A percentile compares a stretch with the other conserved stretches of the same genome.
Evolutionary conservation across 768 basidiomycete genomes (phyloP).

Genomic region (Lentinula edodes): DNA sequence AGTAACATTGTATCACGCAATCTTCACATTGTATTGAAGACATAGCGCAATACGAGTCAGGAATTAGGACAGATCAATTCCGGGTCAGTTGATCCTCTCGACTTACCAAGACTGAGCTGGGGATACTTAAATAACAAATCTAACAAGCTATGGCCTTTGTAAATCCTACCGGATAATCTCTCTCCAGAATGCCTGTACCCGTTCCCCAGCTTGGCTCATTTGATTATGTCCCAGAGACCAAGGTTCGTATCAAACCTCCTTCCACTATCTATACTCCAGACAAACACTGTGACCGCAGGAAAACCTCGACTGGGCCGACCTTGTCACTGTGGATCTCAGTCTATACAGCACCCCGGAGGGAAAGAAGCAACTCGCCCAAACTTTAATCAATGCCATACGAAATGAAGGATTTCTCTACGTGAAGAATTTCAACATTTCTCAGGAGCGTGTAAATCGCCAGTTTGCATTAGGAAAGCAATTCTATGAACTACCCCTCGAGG

Average conservation of each 20-base stretch:
- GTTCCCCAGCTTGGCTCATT: conserved; percentile 32
- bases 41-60: background rate
- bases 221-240: conserved; percentile 35
- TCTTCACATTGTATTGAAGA: background rate
- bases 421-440: conserved; percentile 43
- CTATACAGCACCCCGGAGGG: conserved; percentile 34
- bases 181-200: conserved; percentile 19
- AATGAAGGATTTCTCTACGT: conserved; percentile 50
- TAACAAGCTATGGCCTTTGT: background rate
- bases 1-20: background rate
- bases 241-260: conserved; percentile 14
- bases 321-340: conserved; percentile 40
- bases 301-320: conserved; percentile 45
- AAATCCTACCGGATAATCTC: background rate
- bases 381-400: conserved; percentile 37
- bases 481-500: conserved; percentile 45
- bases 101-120: background rate
- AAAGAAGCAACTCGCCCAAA: conserved; percentile 33
- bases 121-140: background rate
- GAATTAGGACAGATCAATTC: background rate
- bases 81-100: background rate
- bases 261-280: background rate
- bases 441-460: conserved; percentile 42
- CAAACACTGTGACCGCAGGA: conserved; percentile 20
- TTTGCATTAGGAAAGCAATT: conserved; percentile 41